Percentiles rank a stretch among this genome's conserved stretches.
phyloP scores from a whole-genome alignment of 108 stramenopile species.

The Nitzschia palea region DNA sequence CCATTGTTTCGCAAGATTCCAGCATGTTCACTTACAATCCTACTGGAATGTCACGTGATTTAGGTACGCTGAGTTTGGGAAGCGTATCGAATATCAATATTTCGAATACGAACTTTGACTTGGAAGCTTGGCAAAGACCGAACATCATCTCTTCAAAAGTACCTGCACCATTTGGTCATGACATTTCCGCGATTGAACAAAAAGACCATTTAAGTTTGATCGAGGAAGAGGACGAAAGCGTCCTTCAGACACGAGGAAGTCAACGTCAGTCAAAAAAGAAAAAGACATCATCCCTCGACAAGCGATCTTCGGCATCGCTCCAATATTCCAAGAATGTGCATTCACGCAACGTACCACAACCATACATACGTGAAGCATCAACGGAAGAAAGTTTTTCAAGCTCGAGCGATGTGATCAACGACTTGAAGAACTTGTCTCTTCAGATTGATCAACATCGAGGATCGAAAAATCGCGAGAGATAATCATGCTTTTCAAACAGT shows the following conservation, averaged over 20 bases:
- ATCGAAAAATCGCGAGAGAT: background rate
- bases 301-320: background rate
- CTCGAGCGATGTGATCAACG: slow-evolving; percentile 30
- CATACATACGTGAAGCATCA: background rate
- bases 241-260: background rate
- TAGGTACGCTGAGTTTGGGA: slow-evolving; percentile 11
- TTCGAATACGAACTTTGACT: slow-evolving; percentile 14
- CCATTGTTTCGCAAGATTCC: slow-evolving; percentile 34
- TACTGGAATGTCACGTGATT: slow-evolving; percentile 1
- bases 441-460: slow-evolving; percentile 27
- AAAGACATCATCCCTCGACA: background rate
- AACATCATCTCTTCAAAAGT: slow-evolving; percentile 2
- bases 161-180: slow-evolving; percentile 34
- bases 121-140: slow-evolving; percentile 15
- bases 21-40: slow-evolving; percentile 40
- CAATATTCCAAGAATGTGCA: background rate
- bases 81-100: slow-evolving; percentile 25
- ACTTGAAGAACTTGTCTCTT: slow-evolving; percentile 35
- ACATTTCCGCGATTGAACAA: slow-evolving; percentile 35
- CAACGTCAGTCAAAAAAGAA: slow-evolving; percentile 3
- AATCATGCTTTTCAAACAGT: background rate
- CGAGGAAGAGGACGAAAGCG: slow-evolving; percentile 25
- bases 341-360: too few relatives aligned
- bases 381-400: background rate
- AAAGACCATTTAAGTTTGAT: slow-evolving; percentile 25